phyloP scores from a whole-genome alignment of 352 stramenopile genomes.

The Discostella stelligera region DNA sequence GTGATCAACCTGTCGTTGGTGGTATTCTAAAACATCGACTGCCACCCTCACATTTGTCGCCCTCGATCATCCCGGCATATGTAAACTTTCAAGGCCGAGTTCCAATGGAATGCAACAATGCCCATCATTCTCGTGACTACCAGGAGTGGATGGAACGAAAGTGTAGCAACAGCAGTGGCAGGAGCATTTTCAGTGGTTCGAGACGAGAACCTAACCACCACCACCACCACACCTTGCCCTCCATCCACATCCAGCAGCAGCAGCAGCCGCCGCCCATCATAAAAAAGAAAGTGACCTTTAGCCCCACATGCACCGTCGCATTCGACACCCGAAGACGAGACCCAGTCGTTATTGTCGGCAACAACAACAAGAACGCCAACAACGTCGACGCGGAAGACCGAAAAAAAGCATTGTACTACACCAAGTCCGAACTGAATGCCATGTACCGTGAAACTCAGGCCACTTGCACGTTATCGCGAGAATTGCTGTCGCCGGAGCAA shows the following conservation, averaged over 20 bases:
- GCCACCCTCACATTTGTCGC: not conserved
- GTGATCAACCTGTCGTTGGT: not conserved
- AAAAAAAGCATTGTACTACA: not conserved
- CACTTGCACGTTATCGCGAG: not conserved
- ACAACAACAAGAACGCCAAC: not conserved
- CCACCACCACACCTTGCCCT: not conserved
- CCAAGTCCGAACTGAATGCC: not conserved
- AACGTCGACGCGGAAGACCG: not conserved
- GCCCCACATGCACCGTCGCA: not conserved
- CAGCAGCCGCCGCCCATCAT: not conserved
- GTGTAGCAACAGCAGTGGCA: not conserved
- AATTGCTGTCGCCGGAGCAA: too few relatives aligned
- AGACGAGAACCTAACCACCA: not conserved
- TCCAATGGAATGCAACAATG: not conserved
- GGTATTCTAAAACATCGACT: not conserved
- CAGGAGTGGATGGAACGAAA: not conserved
- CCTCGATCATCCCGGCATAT: not conserved
- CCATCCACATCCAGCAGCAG: not conserved
- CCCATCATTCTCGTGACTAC: not conserved
- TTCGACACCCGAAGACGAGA: not conserved
- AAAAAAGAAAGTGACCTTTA: constrained; percentile 2
- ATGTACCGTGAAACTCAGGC: not conserved
- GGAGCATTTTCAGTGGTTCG: not conserved
- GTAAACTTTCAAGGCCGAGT: not conserved
- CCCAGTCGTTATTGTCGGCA: not conserved